Conservation (phyloP, 2,329 filamentous ascomycete species). For the Beauveria pseudobassiana region DNA sequence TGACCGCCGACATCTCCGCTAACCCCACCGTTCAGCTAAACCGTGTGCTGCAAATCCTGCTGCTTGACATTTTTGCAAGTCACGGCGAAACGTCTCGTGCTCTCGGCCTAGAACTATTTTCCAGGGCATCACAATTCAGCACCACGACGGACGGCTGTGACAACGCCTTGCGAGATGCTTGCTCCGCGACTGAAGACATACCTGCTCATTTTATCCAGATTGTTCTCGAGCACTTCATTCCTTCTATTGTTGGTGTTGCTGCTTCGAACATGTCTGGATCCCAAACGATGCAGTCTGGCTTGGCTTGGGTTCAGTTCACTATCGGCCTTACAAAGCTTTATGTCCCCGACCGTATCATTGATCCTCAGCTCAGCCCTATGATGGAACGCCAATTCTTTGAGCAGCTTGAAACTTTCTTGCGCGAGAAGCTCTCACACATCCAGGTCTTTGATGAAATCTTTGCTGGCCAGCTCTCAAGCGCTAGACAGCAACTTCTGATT, state of each 20-base stretch:
- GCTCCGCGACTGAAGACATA: background rate
- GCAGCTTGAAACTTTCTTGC: slow-evolving; percentile 48
- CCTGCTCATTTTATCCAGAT: slow-evolving; percentile 15
- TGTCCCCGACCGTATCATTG: slow-evolving; percentile 78
- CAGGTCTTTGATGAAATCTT: slow-evolving; percentile 58
- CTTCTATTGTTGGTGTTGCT: slow-evolving; percentile 37
- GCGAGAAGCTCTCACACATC: slow-evolving; percentile 52
- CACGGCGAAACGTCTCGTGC: slow-evolving; percentile 28
- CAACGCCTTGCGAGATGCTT: slow-evolving; percentile 7
- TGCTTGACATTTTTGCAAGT: slow-evolving; percentile 33
- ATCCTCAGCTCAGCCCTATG: slow-evolving; percentile 61
- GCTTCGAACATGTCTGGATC: slow-evolving; percentile 15
- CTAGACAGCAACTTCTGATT: slow-evolving; percentile 57
- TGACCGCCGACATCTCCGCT: slow-evolving; percentile 40
- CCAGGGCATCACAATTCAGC: slow-evolving; percentile 15
- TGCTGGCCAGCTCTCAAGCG: slow-evolving; percentile 59
- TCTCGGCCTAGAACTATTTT: slow-evolving; percentile 21
- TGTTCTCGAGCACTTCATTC: slow-evolving; percentile 35
- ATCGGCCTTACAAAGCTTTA: slow-evolving; percentile 70
- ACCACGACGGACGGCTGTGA: slow-evolving; percentile 11
- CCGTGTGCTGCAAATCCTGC: slow-evolving; percentile 37
- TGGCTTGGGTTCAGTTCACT: slow-evolving; percentile 71
- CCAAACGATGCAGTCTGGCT: slow-evolving; percentile 28
- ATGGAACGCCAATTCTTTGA: slow-evolving; percentile 56
- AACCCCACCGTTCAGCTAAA: slow-evolving; percentile 45